Base-by-base conservation (phyloP, 306 rosid species). In the Alnus rubra region DNA sequence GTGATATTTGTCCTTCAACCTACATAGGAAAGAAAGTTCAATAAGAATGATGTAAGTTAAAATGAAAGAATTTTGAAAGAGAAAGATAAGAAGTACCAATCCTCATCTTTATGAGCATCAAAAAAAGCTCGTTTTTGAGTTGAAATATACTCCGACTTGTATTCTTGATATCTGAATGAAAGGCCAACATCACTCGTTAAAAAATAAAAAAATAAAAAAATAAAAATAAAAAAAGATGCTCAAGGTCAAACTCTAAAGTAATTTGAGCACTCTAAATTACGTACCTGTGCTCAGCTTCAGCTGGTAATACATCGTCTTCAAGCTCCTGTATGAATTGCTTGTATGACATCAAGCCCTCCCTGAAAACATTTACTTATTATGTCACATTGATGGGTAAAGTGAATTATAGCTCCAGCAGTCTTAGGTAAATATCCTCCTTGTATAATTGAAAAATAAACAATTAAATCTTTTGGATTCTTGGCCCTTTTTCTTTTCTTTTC, bases 271-370 rank as follows among this genome's bases (percentile, higher is more conserved):
- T 42, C 9, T 5, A 7, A 13, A 39, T 37, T 18, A 53, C 72
- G 72, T 88, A 91, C 99, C 99, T 93, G 79, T 93, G 96, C 82
- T 95, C 99, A 37, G 99, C 99, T 88, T 95, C 99, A 79, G 92
- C 79, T 12, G 99, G 99, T 59, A 95, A 84, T 76, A 95, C 77
- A 85, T 95, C 99, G 84, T 95, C 99, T 88, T 95, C 99, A 78
- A 95, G 97, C 86, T 95, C 99, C 88, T 93, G 99, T 81, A 95
- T 95, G 90, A 95, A 95, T 80, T 93, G 98, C 80, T 95, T 95
- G 79, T 95, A 95, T 11, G 98, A 90, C 99, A 95, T 93, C 84
- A 95, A 85, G 33, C 99, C 99, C 86, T 93, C 99, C 76, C 99
- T 95, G 89, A 50, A 87, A 89, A 62, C 77, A 82, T 51, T 47